phyloP scores from a whole-genome alignment of 495 filamentous ascomycete genomes.

The Xylaria grammica region DNA sequence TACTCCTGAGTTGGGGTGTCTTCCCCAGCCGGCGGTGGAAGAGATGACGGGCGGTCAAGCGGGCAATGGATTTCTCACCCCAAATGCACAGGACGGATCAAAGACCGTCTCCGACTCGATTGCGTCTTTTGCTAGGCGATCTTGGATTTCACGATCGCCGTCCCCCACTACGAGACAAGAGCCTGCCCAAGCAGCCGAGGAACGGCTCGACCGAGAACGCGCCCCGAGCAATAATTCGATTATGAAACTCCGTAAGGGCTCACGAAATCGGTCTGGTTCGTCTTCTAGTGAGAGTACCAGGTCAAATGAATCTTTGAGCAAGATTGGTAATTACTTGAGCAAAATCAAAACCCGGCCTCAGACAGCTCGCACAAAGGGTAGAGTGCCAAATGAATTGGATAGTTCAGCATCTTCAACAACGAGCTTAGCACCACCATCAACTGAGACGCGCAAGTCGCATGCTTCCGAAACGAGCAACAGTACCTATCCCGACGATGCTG shows the following conservation, averaged over 20 bases:
- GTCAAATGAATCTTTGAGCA: slow-evolving; percentile 35
- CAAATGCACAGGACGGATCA: slow-evolving; percentile 35
- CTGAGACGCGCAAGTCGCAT: slow-evolving; percentile 37
- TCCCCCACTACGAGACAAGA: slow-evolving; percentile 53
- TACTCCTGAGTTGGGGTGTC: slow-evolving; percentile 35
- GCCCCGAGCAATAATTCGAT: slow-evolving; percentile 38
- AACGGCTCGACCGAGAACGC: slow-evolving; percentile 26
- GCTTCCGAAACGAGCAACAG: slow-evolving; percentile 42
- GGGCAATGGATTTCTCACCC: slow-evolving; percentile 10
- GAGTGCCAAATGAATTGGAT: slow-evolving; percentile 36
- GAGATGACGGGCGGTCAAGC: slow-evolving; percentile 14
- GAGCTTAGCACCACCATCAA: slow-evolving; percentile 37
- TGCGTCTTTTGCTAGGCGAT: slow-evolving; percentile 67
- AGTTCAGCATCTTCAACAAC: slow-evolving; percentile 45
- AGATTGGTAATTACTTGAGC: slow-evolving; percentile 42
- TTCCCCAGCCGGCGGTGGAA: slow-evolving; percentile 28
- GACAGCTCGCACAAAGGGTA: slow-evolving; percentile 41
- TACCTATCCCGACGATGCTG: slow-evolving; percentile 33
- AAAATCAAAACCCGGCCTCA: slow-evolving; percentile 50
- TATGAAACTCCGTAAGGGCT: slow-evolving; percentile 37
- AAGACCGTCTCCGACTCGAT: slow-evolving; percentile 65
- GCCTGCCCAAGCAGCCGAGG: slow-evolving; percentile 25
- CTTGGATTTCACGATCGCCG: slow-evolving; percentile 71
- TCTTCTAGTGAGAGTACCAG: slow-evolving; percentile 40
- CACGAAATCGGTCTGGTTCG: slow-evolving; percentile 34